These are phyloP conservation scores for Neonectria faginata DNA, from an alignment of 2,329 filamentous ascomycete genomes.

Conservation along the genomic window DNA sequence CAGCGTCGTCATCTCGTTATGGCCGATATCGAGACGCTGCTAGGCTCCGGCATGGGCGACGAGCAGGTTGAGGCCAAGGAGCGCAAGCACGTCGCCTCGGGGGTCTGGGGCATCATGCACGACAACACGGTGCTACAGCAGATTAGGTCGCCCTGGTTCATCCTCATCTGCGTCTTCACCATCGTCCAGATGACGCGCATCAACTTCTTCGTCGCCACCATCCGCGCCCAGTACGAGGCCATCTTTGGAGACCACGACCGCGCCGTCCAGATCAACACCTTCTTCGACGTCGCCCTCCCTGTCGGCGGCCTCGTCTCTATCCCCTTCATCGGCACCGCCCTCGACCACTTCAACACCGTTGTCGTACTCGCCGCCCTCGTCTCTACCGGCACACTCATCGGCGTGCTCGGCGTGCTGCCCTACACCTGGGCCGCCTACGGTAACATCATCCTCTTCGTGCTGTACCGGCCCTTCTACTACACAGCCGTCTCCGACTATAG, in stretches of 20 bases:
- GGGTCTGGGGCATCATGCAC: conserved; percentile 90
- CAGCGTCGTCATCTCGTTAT: conserved; percentile 72
- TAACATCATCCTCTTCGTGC: conserved; percentile 82
- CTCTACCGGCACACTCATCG: conserved; percentile 77
- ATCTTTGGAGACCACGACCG: conserved; percentile 72
- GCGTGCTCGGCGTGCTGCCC: conserved; percentile 79
- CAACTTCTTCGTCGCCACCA: conserved; percentile 93
- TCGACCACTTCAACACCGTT: conserved; percentile 81
- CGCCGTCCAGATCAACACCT: conserved; percentile 79
- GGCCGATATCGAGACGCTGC: conserved; percentile 77
- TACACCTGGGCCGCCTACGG: conserved; percentile 77
- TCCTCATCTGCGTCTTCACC: conserved; percentile 85
- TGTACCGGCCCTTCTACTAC: conserved; percentile 92
- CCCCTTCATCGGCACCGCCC: conserved; percentile 84
- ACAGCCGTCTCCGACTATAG: conserved; percentile 90
- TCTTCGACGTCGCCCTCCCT: conserved; percentile 84
- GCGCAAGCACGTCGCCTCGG: conserved; percentile 75
- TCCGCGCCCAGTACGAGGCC: conserved; percentile 83
- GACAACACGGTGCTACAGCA: conserved; percentile 77
- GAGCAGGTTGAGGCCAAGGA: conserved; percentile 76
- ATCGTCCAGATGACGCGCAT: conserved; percentile 82
- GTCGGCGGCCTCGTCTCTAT: conserved; percentile 86
- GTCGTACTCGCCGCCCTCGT: conserved; percentile 79
- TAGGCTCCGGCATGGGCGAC: conserved; percentile 72
- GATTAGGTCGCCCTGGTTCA: conserved; percentile 84